Evolutionary conservation across 495 filamentous ascomycete genomes (phyloP).

Genomic region (Neurospora discreta): DNA sequence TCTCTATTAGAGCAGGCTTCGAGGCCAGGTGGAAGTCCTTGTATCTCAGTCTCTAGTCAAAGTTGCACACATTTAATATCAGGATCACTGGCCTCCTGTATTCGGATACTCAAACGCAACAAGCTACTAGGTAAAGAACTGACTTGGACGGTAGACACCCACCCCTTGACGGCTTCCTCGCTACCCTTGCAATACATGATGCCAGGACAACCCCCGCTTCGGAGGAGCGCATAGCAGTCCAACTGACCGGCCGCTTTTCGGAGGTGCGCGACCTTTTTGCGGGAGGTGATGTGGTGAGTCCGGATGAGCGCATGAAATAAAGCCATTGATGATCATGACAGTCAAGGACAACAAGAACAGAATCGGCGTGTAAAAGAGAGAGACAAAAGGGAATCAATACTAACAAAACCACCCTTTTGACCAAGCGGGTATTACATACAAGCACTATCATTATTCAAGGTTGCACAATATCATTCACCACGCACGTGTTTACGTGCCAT

Average conservation of each 20-base stretch:
- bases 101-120: not conserved
- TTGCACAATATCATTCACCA: not conserved
- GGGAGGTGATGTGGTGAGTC: slow-evolving; percentile 74
- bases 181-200: slow-evolving; percentile 67
- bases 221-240: slow-evolving; percentile 49
- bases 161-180: slow-evolving; percentile 28
- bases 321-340: slow-evolving; percentile 2
- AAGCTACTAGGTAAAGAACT: slow-evolving; percentile 1
- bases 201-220: slow-evolving; percentile 56
- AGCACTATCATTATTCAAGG: not conserved
- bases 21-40: slow-evolving; percentile 20
- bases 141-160: slow-evolving; percentile 23
- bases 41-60: slow-evolving; percentile 18
- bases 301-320: slow-evolving; percentile 54
- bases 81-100: not conserved
- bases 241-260: slow-evolving; percentile 49
- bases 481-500: not conserved
- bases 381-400: no score
- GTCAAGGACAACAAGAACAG: not conserved
- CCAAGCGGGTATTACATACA: not conserved
- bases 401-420: not conserved
- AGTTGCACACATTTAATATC: not conserved
- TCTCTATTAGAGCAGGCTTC: slow-evolving; percentile 12
- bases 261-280: slow-evolving; percentile 60
- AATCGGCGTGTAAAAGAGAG: not conserved